Evolutionary conservation across 2,329 filamentous ascomycete genomes (phyloP), one percentile per base, ranked within the genome.

Genomic region (Lachnellula cervina): DNA sequence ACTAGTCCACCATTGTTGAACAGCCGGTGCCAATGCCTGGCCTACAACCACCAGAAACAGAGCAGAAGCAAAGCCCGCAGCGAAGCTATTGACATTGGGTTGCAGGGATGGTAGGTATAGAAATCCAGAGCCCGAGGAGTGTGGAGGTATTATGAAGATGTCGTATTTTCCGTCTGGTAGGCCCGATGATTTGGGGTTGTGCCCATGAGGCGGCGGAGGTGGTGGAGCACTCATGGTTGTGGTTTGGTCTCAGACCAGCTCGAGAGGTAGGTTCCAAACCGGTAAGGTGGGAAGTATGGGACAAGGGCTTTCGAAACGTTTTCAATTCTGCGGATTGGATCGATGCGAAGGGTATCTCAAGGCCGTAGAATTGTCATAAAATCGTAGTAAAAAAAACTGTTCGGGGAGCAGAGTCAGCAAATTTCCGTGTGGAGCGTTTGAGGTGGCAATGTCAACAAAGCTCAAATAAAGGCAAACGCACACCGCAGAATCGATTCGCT

Each of bases 131-230:
- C 93, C 93, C 6, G 92, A 81, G 11, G 91, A 93, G 72, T 96
- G 91, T 47, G 92, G 90, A 7, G 93, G 93, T 67, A 97, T 92
- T 70, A 97, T 88, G 76, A 97, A 97, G 69, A 97, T 96, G 76
- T 97, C 93, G 73, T 96, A 97, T 70, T 94, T 95, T 54, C 93
- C 92, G 1, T 88, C 80, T 2, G 93, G 93, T 48, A 97, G 77
- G 55, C 88, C 87, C 25, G 77, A 76, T 19, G 82, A 82, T 71
- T 86, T 86, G 49, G 90, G 88, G 63, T 84, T 87, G 68, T 84
- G 80, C 73, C 91, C 90, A 75, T 96, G 91, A 61, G 90, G 90
- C 69, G 91, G 91, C 63, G 89, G 89, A 62, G 91, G 91, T 60
- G 84, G 84, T 34, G 87, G 87, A 64, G 82, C 78, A 60, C 61